These are phyloP conservation scores for Hansenula sp. DNA, from an alignment of 1,139 yeast species.

Conservation along the genomic window DNA sequence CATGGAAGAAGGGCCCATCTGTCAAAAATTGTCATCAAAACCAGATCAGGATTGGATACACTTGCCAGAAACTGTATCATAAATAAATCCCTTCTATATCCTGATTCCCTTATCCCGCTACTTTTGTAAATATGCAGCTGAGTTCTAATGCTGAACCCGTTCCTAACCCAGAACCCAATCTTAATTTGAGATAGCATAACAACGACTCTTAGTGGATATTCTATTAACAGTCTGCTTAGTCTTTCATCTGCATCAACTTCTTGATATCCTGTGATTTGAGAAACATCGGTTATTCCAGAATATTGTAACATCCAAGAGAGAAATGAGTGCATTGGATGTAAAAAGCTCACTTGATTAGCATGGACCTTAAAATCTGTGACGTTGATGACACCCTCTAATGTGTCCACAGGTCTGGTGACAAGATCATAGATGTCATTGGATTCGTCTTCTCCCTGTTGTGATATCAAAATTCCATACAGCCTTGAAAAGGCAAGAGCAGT, in stretches of 20 bases:
- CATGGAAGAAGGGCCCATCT: slow-evolving; percentile 62
- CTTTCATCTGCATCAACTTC: slow-evolving; percentile 17
- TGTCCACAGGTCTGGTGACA: slow-evolving; percentile 15
- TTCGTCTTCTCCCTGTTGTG: background rate
- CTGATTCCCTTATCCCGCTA: slow-evolving; percentile 80
- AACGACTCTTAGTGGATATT: slow-evolving; percentile 72
- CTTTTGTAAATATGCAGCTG: slow-evolving; percentile 79
- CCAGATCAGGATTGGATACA: slow-evolving; percentile 51
- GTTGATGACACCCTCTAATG: slow-evolving; percentile 19
- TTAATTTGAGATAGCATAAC: slow-evolving; percentile 73
- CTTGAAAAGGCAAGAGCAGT: slow-evolving; percentile 10
- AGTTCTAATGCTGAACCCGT: slow-evolving; percentile 71
- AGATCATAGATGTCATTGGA: background rate
- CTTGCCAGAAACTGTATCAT: slow-evolving; percentile 65
- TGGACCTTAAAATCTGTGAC: slow-evolving; percentile 33
- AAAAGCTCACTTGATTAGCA: slow-evolving; percentile 55
- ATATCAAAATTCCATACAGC: slow-evolving; percentile 1
- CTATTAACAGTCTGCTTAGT: slow-evolving; percentile 36
- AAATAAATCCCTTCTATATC: slow-evolving; percentile 72
- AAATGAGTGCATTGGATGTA: slow-evolving; percentile 78
- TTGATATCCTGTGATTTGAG: slow-evolving; percentile 5
- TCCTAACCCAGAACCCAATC: slow-evolving; percentile 87
- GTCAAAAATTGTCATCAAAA: slow-evolving; percentile 54
- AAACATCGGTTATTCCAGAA: slow-evolving; percentile 14
- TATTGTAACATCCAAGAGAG: slow-evolving; percentile 65